Evolutionary conservation across 768 basidiomycete species (phyloP), one percentile per base, ranked within the genome.

Genomic region (Calocybe indica): DNA sequence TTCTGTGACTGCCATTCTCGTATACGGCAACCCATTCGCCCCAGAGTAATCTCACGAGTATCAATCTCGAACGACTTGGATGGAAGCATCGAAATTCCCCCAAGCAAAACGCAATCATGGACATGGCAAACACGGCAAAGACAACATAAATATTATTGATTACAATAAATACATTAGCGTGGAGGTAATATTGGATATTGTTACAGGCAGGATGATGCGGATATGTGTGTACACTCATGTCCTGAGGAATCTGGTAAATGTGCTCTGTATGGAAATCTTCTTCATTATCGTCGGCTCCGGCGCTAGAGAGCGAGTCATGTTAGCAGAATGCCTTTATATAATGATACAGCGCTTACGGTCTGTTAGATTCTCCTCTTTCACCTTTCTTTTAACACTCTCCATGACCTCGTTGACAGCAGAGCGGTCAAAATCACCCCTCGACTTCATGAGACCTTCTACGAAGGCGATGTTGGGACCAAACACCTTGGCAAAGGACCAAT

Each of bases 391-490:
- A 54, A 97, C 75, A 49, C 88, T 90, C 9, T 95, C 94, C 86
- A 96, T 92, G 31, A 95, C 87, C 50, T 98, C 94, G 55, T 71
- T 85, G 12, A 85, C 88, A 10, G 83, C 81, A 1, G 85, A 82
- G n/a, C 92, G 80, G 65, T 96, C 93, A 46, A 97, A 71, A 65
- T 99, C 94, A 46, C 88, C 86, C 44, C 96, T 77, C 5, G 88
- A 82, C 61, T 84, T 89, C 78, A 98, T 86, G 40, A 99, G 60
- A 7, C 84, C 80, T 62, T 98, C 95, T 30, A 96, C 86, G 58
- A 96, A 98, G 1, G 82, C 75, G 37, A 96, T 75, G 56, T 94
- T 93, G 22, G 95, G 92, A 5, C 96, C 96, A 64, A 95, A 88
- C 15, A 86, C 82, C 59, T 90, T 90, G 12, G 93, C 94, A 64